Evolutionary conservation across 306 rosid genomes (phyloP), one percentile per base, ranked within the genome.

Genomic region (Cicer judaicum): DNA sequence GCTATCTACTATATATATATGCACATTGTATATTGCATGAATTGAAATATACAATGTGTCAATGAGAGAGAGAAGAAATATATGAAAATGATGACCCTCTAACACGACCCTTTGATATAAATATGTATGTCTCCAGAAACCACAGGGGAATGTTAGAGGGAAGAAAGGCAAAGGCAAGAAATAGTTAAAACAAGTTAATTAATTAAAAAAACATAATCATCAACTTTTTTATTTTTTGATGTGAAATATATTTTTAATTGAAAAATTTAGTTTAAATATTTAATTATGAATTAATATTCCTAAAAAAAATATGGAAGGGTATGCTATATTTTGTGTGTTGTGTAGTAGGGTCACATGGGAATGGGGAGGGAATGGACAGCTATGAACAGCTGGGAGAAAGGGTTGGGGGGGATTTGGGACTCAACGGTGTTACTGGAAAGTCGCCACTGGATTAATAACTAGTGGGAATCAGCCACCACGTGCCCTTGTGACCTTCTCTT

Each of bases 391-490:
- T 90, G 87, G 82, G 89, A 82, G 55, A 87, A 85, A 53, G 78
- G 77, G 70, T 67, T 56, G 36, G 36, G 36, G 36, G 0, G 36
- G 36, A 4, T 29, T 29, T 29, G 77, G 87, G 88, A 79, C 83
- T 90, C 91, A 89, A 90, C 91, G 98, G 95, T 93, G 79, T 86
- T 79, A 86, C 96, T 86, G 80, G 86, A 93, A 93, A 90, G 89
- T 89, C 88, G 88, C 91, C 82, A 79, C 46, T 81, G 14, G 64
- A 68, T 83, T 84, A 76, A 70, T 79, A 79, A 44, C 55, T 81
- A 68, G 50, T 80, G 84, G 81, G 85, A 89, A 84, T 88, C 90
- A 70, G 75, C 88, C 87, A 82, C 93, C 97, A 92, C 92, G 97
- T 92, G 96, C 89, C 82, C 72, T 79, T 78, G 85, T 80, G 83